A percentile compares a stretch with the other conserved stretches of the same genome.
These are phyloP conservation scores for Podaxis pistillaris DNA, from an alignment of 768 basidiomycete genomes.

Conservation along the genomic window DNA sequence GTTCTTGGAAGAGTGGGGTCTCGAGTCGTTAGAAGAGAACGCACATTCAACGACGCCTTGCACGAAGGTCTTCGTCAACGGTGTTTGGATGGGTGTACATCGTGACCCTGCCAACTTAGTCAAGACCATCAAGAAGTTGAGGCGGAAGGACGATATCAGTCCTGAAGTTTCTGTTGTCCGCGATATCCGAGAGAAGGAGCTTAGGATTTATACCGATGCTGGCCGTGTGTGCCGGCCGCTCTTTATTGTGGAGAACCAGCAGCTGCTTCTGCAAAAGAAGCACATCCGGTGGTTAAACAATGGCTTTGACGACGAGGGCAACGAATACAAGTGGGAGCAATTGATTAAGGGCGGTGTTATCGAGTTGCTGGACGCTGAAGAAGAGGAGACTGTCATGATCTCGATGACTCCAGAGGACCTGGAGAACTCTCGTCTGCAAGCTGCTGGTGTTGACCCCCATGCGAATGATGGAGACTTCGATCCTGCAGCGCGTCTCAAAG, in stretches of 20 bases:
- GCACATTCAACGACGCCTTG: conserved; percentile 78
- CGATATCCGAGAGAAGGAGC: conserved; percentile 93
- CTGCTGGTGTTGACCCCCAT: conserved; percentile 54
- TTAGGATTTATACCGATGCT: conserved; percentile 93
- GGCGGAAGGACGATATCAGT: conserved; percentile 93
- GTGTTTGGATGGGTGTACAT: conserved; percentile 99
- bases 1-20: conserved; percentile 97
- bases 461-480: conserved; percentile 75
- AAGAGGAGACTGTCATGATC: conserved; percentile 99
- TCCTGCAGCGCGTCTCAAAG: conserved; percentile 85
- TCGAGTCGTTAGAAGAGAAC: conserved; percentile 94
- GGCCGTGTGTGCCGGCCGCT: conserved; percentile 96
- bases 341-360: conserved; percentile 86
- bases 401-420: conserved; percentile 98
- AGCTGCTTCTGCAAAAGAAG: conserved; percentile 78
- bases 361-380: conserved; percentile 95
- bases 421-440: conserved; percentile 74
- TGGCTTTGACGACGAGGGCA: conserved; percentile 56
- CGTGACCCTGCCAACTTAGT: conserved; percentile 92
- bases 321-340: conserved; percentile 79
- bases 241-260: conserved; percentile 94
- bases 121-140: conserved; percentile 87
- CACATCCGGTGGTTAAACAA: conserved; percentile 74
- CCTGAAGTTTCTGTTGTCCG: conserved; percentile 96
- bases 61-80: conserved; percentile 98